These are phyloP conservation scores for Salvia splendens DNA, from an alignment of 257 asterid genomes.

Conservation along the genomic window DNA sequence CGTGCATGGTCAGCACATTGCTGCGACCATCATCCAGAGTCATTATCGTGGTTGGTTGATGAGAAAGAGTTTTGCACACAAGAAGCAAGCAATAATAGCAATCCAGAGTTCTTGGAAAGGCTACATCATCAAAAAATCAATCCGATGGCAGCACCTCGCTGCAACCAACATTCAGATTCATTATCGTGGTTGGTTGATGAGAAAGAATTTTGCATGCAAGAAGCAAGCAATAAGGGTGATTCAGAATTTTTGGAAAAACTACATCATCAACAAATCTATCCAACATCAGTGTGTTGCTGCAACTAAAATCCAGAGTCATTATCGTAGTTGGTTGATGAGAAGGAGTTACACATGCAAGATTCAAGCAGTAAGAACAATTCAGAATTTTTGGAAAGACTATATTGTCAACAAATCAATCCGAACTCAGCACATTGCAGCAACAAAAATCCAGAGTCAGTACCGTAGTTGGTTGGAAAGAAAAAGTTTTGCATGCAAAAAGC, in stretches of 20 bases:
- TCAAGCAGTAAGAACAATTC: conserved; percentile 51
- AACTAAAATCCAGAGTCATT: conserved; percentile 67
- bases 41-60: conserved; percentile 59
- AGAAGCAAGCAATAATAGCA: conserved; percentile 50
- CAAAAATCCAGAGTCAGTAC: conserved; percentile 66
- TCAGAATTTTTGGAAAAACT: conserved; percentile 61
- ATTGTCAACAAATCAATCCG: conserved; percentile 34
- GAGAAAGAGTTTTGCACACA: conserved; percentile 45
- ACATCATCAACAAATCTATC: conserved; percentile 34
- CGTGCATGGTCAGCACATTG: conserved; percentile 44
- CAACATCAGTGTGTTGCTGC: conserved; percentile 56
- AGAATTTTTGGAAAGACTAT: conserved; percentile 56
- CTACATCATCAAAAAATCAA: conserved; percentile 35
- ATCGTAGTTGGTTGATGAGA: conserved; percentile 61
- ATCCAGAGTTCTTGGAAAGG: conserved; percentile 61
- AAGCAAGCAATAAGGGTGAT: conserved; percentile 51
- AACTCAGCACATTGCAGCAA: conserved; percentile 59
- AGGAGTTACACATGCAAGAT: conserved; percentile 46
- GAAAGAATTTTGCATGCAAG: conserved; percentile 47
- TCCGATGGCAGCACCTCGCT: conserved; percentile 50
- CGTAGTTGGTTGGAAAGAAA: conserved; percentile 66
- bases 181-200: conserved; percentile 61
- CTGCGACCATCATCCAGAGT: conserved; percentile 81
- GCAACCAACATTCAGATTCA: conserved; percentile 75
- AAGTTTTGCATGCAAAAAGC: conserved; percentile 45